phyloP scores from a whole-genome alignment of 2,329 filamentous ascomycete genomes.

The Diaporthe vaccinii region DNA sequence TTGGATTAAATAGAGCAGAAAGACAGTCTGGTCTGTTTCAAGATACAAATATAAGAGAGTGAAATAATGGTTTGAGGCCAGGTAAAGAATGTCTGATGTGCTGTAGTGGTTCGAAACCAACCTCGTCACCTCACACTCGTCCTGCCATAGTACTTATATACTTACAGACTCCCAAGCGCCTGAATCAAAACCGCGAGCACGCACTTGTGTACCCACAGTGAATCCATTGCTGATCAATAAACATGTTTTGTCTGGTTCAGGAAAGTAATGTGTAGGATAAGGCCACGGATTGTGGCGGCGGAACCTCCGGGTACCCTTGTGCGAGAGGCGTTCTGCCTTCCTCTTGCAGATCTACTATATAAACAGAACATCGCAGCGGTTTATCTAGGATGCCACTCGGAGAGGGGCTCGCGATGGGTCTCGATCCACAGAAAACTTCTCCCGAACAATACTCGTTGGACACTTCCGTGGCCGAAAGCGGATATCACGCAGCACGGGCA shows the following conservation, averaged over 20 bases:
- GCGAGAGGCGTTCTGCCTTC: not conserved
- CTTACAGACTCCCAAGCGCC: not conserved
- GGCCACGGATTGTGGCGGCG: conserved; percentile 10
- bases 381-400: conserved; percentile 14
- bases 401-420: not conserved
- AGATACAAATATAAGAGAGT: not conserved
- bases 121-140: not conserved
- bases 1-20: not conserved
- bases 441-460: not conserved
- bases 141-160: not conserved
- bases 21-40: no score
- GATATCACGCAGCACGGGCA: not conserved
- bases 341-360: not conserved
- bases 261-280: not conserved
- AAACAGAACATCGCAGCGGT: conserved; percentile 4
- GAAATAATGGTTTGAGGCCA: not conserved
- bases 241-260: conserved; percentile 20
- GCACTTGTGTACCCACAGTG: not conserved
- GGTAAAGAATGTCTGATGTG: conserved; percentile 4
- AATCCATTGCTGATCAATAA: conserved; percentile 9
- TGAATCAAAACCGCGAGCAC: not conserved
- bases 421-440: not conserved
- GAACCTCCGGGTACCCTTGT: conserved; percentile 4
- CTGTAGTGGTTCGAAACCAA: not conserved
- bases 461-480: not conserved